phyloP scores from a whole-genome alignment of 306 rosid species.

The Lathyrus oleraceus region DNA sequence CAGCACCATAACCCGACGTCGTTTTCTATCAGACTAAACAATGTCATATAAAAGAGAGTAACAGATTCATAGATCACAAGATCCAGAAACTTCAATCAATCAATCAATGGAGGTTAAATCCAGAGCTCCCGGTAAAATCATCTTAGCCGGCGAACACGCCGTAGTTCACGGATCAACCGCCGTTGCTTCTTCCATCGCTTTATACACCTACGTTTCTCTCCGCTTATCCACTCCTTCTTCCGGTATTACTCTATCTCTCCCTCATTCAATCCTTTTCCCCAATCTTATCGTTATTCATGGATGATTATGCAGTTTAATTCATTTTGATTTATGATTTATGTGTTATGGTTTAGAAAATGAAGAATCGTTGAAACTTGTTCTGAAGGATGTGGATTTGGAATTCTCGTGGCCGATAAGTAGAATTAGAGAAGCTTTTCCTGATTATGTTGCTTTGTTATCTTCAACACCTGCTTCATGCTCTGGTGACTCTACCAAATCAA shows the following conservation, averaged over 20 bases:
- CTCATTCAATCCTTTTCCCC: neutral
- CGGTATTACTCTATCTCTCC: slow-evolving; percentile 40
- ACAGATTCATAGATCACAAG: neutral
- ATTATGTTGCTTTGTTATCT: slow-evolving; percentile 37
- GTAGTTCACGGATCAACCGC: slow-evolving; percentile 98
- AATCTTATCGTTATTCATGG: neutral
- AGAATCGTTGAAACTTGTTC: slow-evolving; percentile 60
- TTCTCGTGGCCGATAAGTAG: slow-evolving; percentile 78
- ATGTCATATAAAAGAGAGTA: neutral
- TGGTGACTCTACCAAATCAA: slow-evolving; percentile 54
- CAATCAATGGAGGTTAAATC: slow-evolving; percentile 72
- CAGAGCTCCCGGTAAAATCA: slow-evolving; percentile 93
- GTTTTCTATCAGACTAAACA: neutral
- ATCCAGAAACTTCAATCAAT: neutral
- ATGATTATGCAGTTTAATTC: neutral
- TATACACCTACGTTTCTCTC: slow-evolving; percentile 72
- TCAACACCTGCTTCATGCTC: slow-evolving; percentile 65
- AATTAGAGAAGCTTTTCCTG: slow-evolving; percentile 57
- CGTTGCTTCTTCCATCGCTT: slow-evolving; percentile 77
- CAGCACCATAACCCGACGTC: no score
- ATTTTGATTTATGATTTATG: slow-evolving; percentile 1
- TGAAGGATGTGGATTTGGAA: slow-evolving; percentile 69
- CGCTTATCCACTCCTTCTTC: slow-evolving; percentile 71
- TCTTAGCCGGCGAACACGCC: slow-evolving; percentile 90
- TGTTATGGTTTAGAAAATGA: slow-evolving; percentile 45